phyloP scores from a whole-genome alignment of 1,284 basidiomycete species.

The Trichosporon faecale region DNA sequence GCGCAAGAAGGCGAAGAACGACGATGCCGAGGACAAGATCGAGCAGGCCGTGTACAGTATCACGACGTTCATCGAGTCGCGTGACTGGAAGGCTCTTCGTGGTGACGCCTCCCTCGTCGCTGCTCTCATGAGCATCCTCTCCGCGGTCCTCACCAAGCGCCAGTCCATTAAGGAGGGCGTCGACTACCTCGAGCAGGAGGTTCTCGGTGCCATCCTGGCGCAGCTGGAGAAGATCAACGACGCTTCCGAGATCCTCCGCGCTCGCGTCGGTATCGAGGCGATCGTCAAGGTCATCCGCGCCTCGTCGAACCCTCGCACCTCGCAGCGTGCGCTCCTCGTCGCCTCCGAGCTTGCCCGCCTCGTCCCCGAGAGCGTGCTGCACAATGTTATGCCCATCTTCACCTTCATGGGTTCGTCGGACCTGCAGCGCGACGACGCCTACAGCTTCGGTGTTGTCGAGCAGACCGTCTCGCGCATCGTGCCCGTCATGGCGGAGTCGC shows the following conservation, averaged over 20 bases:
- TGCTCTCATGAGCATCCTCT: conserved; percentile 70
- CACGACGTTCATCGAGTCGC: conserved; percentile 66
- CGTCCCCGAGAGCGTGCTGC: conserved; percentile 84
- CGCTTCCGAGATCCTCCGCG: conserved; percentile 40
- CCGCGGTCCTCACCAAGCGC: conserved; percentile 60
- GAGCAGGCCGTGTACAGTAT: conserved; percentile 57
- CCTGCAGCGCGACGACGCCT: conserved; percentile 92
- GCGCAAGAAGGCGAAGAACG: conserved; percentile 36
- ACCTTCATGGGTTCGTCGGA: conserved; percentile 98
- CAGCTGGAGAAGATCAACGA: conserved; percentile 60
- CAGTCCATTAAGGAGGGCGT: conserved; percentile 57
- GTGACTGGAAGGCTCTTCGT: conserved; percentile 63
- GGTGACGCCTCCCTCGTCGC: conserved; percentile 70
- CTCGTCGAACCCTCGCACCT: conserved; percentile 87
- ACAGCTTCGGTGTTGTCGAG: conserved; percentile 92
- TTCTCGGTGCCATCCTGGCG: conserved; percentile 76
- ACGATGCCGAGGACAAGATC: conserved; percentile 28
- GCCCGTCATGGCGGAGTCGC: conserved; percentile 83
- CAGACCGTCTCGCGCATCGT: conserved; percentile 91
- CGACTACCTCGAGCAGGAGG: conserved; percentile 77
- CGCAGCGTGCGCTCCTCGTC: conserved; percentile 87
- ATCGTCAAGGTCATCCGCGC: conserved; percentile 83
- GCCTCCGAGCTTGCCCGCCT: conserved; percentile 80
- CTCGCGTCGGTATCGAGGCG: conserved; percentile 62
- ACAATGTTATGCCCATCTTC: conserved; percentile 97